Evolutionary conservation across 2,329 filamentous ascomycete species (phyloP), one percentile per base, ranked within the genome.

Genomic region (Aspergillus fijiensis): DNA sequence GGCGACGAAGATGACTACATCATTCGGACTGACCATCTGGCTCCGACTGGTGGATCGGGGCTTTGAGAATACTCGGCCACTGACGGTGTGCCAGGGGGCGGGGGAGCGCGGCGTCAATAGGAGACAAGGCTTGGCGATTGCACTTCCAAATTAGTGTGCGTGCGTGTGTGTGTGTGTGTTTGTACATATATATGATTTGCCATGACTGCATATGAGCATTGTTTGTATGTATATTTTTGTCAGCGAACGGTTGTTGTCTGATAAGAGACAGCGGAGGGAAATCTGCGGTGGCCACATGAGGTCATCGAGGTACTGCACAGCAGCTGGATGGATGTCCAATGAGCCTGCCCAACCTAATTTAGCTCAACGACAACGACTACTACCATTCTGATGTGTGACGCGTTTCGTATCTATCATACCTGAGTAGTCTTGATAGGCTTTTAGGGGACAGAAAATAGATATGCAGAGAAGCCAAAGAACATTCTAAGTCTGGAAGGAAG

Each of bases 11-110:
- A 76, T 58, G 75, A 77, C 39, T 77, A 77, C 60, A 64, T 77
- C 49, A 66, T 77, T 25, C 69, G 70, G n/a, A 77, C 75, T 2
- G 74, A 76, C 49, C 74, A 77, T 64, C 59, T 77, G 23, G 60
- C 64, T 9, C 57, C 51, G 39, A 29, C 60, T 6, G 60, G 61
- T 49, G 55, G 56, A 21, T 60, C 58, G 6, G 39, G 39, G 39
- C 16, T 16, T 19, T 45, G 39, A 45, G 19, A 9, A 9, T 3
- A 29, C 7, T 29, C 16, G 39, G 39, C 16, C 14, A 6, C 16
- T 16, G 39, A 45, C 39, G 5, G 39, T n/a, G 14, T 19, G 14
- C 16, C 16, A 10, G 16, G 16, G 39, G 39, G 39, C 1, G 6
- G 39, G 35, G 12, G 11, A 16, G 35, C 35, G 35, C 14, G 35